Evolutionary conservation across 2,329 filamentous ascomycete species (phyloP), one percentile per base, ranked within the genome.

Genomic region (Monilinia vaccinii-corymbosi): DNA sequence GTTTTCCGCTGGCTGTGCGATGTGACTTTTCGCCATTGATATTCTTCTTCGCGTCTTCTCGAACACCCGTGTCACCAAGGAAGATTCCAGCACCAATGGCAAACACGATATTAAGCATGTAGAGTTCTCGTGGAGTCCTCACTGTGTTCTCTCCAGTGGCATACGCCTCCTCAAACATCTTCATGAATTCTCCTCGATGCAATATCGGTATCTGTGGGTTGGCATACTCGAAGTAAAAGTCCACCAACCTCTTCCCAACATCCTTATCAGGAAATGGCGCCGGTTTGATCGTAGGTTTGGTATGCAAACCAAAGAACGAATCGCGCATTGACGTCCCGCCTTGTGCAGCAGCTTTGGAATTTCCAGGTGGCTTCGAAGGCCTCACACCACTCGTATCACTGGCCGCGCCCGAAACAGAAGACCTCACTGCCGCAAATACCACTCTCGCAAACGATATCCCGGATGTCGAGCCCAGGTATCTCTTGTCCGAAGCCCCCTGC

Each of bases 261-360:
- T 88, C 83, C 64, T 82, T 84, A 64, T 89, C 84, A 0, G 94
- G 94, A 67, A 97, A 97, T 0, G 85, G 80, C 0, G 92, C 92
- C 48, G 89, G 88, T 63, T 89, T 86, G 71, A 97, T 94, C 18
- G 86, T 91, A 1, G 92, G 91, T 68, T 88, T 92, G 2, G 90
- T 95, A 68, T 97, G 91, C 48, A 97, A 77, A n/a, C 93, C 93
- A 71, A 97, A 97, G 78, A 97, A 97, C 0, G 91, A 96, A 74
- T 97, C 93, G 61, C 92, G 83, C 87, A 96, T 94, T 14, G 89
- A 91, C 21, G 90, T 91, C 42, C 85, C 87, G 44, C 81, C 76
- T 50, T 78, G 75, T 73, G 67, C 62, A 23, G 60, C 62, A 34
- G 57, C 66, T 62, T 67, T 67, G 23, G 65, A 61, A 18, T 79